These are phyloP conservation scores for Diaporthe citriasiana DNA, from an alignment of 2,329 filamentous ascomycete genomes.

Conservation along the genomic window DNA sequence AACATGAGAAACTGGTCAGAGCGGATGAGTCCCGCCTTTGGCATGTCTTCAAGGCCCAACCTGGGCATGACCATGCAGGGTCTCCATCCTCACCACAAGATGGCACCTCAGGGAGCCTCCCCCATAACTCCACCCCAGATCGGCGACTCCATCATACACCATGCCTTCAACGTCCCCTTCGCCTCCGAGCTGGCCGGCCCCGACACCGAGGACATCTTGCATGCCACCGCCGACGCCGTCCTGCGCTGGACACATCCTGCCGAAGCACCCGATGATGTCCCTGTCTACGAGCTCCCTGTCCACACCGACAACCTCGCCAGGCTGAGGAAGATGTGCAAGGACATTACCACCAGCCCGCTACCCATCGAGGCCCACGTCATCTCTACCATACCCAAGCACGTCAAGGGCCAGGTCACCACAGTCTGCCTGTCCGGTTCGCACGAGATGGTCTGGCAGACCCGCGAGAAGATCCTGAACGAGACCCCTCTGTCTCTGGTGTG, in stretches of 20 bases:
- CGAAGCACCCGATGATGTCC: constrained; percentile 85
- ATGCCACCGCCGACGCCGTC: constrained; percentile 89
- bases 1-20: constrained; percentile 81
- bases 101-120: constrained; percentile 64
- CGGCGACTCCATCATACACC: constrained; percentile 84
- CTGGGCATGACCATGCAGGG: constrained; percentile 69
- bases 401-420: constrained; percentile 81
- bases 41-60: constrained; percentile 71
- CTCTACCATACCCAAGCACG: constrained; percentile 82
- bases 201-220: constrained; percentile 93
- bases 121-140: constrained; percentile 77
- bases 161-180: constrained; percentile 98
- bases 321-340: constrained; percentile 83
- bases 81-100: constrained; percentile 71
- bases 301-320: constrained; percentile 89
- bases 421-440: constrained; percentile 91
- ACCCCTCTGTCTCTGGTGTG: constrained; percentile 93
- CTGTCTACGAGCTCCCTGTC: constrained; percentile 90
- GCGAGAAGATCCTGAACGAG: constrained; percentile 90
- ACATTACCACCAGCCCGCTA: constrained; percentile 79
- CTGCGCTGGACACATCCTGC: constrained; percentile 94
- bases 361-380: constrained; percentile 88
- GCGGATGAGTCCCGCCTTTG: constrained; percentile 77
- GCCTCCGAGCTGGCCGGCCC: constrained; percentile 92
- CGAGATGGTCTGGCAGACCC: constrained; percentile 89